Conservation (phyloP, 768 basidiomycete genomes). For the Boletellus ananas region DNA sequence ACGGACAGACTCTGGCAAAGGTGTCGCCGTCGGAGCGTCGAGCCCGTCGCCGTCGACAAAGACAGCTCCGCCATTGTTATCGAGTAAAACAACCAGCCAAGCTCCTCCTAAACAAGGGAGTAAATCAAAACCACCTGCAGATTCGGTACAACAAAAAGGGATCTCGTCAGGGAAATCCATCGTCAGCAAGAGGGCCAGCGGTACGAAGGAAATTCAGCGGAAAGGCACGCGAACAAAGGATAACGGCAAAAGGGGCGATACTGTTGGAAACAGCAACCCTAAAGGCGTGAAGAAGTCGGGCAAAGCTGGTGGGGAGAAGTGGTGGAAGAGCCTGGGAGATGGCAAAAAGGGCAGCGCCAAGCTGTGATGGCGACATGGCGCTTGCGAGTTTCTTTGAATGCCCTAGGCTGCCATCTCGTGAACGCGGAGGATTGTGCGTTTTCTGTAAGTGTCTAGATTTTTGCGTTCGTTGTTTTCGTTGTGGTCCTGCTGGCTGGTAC, state of each 20-base stretch:
- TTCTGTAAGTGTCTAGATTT: too few relatives aligned
- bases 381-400: too few relatives aligned
- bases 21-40: not conserved
- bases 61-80: not conserved
- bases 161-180: slow-evolving; percentile 62
- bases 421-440: too few relatives aligned
- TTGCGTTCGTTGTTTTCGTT: too few relatives aligned
- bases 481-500: too few relatives aligned
- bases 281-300: not conserved
- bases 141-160: slow-evolving; percentile 39
- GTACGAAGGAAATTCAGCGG: slow-evolving; percentile 9
- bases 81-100: not conserved
- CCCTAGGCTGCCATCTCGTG: too few relatives aligned
- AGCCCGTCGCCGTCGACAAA: not conserved
- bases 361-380: slow-evolving; percentile 1
- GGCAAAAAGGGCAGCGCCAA: slow-evolving; percentile 5
- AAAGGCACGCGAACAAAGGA: not conserved
- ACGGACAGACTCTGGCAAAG: slow-evolving; percentile 1
- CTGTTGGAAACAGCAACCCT: not conserved
- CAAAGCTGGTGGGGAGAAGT: slow-evolving; percentile 22
- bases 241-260: slow-evolving; percentile 10
- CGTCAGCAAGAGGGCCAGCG: slow-evolving; percentile 34
- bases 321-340: slow-evolving; percentile 45
- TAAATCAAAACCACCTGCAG: not conserved
- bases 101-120: not conserved